These are phyloP conservation scores for Naganishia onofrii DNA, from an alignment of 768 basidiomycete species.

Conservation along the genomic window DNA sequence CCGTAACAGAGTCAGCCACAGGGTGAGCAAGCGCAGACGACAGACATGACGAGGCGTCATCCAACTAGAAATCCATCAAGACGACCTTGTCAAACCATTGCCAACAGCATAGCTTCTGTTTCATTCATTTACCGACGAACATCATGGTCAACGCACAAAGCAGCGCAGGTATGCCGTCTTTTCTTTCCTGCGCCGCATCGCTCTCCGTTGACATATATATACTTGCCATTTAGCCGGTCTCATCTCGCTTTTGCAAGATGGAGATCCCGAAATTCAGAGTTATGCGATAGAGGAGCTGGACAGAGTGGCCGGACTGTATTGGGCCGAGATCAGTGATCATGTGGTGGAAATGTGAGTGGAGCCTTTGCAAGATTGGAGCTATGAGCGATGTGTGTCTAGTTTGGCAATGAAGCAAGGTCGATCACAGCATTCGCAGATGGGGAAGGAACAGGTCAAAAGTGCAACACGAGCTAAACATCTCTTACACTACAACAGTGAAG, in stretches of 20 bases:
- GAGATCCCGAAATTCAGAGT: slow-evolving; percentile 76
- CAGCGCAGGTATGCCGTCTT: slow-evolving; percentile 42
- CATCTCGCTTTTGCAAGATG: slow-evolving; percentile 82
- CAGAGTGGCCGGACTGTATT: slow-evolving; percentile 84
- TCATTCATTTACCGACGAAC: not conserved
- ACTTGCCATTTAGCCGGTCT: slow-evolving; percentile 68
- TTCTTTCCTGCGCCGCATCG: not conserved
- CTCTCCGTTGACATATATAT: not conserved
- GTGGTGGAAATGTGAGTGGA: slow-evolving; percentile 76
- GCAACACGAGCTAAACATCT: slow-evolving; percentile 1
- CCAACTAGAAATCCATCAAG: not conserved
- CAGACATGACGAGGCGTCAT: slow-evolving; percentile 25
- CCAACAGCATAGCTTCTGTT: not conserved
- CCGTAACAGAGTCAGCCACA: not conserved
- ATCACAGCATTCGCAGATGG: not conserved
- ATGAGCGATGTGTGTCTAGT: too few relatives aligned
- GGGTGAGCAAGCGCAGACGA: slow-evolving; percentile 23
- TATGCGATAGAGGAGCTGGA: slow-evolving; percentile 84
- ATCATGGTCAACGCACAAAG: slow-evolving; percentile 35
- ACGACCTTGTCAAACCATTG: not conserved
- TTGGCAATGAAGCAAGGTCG: too few relatives aligned
- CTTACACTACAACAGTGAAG: slow-evolving; percentile 65
- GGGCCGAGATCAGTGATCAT: slow-evolving; percentile 97
- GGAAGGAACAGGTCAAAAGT: not conserved
- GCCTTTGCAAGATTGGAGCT: not conserved